A percentile compares a stretch with the other conserved stretches of the same genome.
Evolutionary conservation across 805 yeast species (phyloP).

Genomic region (Barnettozyma siamensis): DNA sequence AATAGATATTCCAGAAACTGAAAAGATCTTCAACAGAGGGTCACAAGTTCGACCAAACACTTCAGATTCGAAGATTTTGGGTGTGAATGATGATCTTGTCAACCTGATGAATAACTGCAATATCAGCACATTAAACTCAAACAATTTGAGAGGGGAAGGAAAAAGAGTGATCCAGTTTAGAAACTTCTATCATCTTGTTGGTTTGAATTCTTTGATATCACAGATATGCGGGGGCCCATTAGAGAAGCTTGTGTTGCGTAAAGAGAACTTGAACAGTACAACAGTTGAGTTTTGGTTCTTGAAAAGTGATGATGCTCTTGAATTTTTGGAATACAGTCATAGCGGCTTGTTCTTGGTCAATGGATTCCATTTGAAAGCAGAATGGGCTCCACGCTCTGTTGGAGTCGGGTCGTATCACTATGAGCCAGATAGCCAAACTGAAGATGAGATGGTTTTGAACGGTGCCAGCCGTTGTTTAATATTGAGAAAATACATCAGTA

Average conservation of each 20-base stretch:
- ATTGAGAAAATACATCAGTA: conserved; percentile 33
- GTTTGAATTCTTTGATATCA: conserved; percentile 44
- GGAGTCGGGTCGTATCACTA: conserved; percentile 6
- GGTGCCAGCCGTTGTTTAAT: conserved; percentile 56
- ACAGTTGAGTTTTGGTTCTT: conserved; percentile 46
- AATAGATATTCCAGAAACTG: not conserved
- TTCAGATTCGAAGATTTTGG: conserved; percentile 3
- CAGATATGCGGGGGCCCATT: conserved; percentile 68
- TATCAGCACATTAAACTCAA: not conserved
- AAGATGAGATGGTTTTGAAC: conserved; percentile 30
- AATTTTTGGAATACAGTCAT: conserved; percentile 45
- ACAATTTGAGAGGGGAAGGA: conserved; percentile 4
- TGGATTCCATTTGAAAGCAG: conserved; percentile 43
- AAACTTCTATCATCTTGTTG: conserved; percentile 38
- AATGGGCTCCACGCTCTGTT: conserved; percentile 34
- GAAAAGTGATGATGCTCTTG: conserved; percentile 45
- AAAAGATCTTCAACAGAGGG: not conserved
- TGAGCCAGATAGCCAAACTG: conserved; percentile 14
- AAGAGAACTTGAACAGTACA: conserved; percentile 22
- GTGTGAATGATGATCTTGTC: conserved; percentile 1
- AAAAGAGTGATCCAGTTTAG: conserved; percentile 32
- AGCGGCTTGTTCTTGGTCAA: conserved; percentile 54
- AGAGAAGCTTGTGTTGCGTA: conserved; percentile 36
- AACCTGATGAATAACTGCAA: not conserved
- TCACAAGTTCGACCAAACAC: conserved; percentile 4